Base-by-base conservation (phyloP, 371 early-diverging fungal species). In the Lichtheimia ornata region DNA sequence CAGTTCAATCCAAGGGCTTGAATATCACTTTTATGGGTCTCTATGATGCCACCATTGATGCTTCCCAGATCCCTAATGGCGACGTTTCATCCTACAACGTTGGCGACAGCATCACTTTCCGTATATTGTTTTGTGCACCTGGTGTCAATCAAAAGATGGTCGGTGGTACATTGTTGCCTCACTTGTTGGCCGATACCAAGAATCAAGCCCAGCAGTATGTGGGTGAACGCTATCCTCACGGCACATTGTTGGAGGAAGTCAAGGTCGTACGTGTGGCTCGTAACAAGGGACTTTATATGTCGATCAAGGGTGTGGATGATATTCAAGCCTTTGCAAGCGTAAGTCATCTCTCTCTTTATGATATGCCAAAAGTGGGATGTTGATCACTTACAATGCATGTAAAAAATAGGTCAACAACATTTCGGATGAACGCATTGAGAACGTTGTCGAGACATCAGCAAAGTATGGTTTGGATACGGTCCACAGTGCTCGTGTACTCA, bases 401-500 rank as follows among this genome's bases (percentile, higher is more conserved):
- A 0, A n/a, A n/a, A 17, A 47, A 5, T 60, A 88, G 61, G 87
- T 90, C 27, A 86, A 90, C 6, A 85, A 91, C 30, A 64, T 95
- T 17, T 70, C 90, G 3, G 96, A 97, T 59, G 82, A 84, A 17
- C 84, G 69, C 43, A 56, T 87, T 42, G 53, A 60, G 17, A 17
- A 25, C 5, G 20, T 52, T 2, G 18, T 25, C 12, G 52, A 52
- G 12, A 42, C 50, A n/a, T 74, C 71, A 5, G 89, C 88, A 43
- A 79, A 77, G 27, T 93, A 74, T 70, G 73, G 72, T 27, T 56
- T 89, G 9, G 94, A 88, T 28, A 80, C 87, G 4, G 70, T 60
- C 1, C 95, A 95, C 63, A 82, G 84, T 30, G 92, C 84, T 28
- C 86, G 96, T 58, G 90, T 96, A 4, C 64, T 94, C 45, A 88